Base-by-base conservation (phyloP, 495 filamentous ascomycete genomes). In the Glonium stellatum region DNA sequence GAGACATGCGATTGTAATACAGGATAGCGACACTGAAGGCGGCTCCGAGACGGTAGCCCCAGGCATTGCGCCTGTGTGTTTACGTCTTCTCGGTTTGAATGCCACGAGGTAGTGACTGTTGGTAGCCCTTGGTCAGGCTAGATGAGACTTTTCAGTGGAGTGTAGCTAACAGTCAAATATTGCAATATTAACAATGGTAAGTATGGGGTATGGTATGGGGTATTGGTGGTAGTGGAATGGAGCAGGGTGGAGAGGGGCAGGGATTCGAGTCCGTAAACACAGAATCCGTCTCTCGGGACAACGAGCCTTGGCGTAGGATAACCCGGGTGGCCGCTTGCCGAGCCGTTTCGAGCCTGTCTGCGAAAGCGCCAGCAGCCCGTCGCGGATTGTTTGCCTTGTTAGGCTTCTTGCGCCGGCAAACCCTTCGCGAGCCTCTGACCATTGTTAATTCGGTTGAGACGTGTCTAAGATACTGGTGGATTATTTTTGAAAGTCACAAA, bases 21-120 rank as follows among this genome's bases (percentile, higher is more conserved):
- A 87, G 54, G 83, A 87, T 64, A 85, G 72, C 35, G 82, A 77
- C 64, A 86, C 82, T 31, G 81, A 78, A 57, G 84, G 84, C 70
- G 80, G 81, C 55, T 87, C 84, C 54, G 81, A 74, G 65, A 79
- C 74, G 49, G 61, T 44, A 44, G 79, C 80, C 54, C 80, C 82
- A 61, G 82, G 82, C 84, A 87, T 87, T 60, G 62, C 77, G 73
- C 69, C 67, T 61, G 57, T 15, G n/a, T 13, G 48, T 51, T 51
- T 51, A 51, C 48, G 48, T 51, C 15, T 58, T 57, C 55, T 63
- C 57, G 61, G 52, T 53, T 34, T 51, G 27, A 27, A 37, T 52
- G 66, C 67, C 72, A 69, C 73, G 22, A 61, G 54, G 50, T 37
- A 62, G 55, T 47, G 36, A 12, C 4, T 36, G 39, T 13, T 25